Percentiles rank a stretch among this genome's conserved stretches.
phyloP scores from a whole-genome alignment of 768 basidiomycete species.

The Tremella yokohamensis region DNA sequence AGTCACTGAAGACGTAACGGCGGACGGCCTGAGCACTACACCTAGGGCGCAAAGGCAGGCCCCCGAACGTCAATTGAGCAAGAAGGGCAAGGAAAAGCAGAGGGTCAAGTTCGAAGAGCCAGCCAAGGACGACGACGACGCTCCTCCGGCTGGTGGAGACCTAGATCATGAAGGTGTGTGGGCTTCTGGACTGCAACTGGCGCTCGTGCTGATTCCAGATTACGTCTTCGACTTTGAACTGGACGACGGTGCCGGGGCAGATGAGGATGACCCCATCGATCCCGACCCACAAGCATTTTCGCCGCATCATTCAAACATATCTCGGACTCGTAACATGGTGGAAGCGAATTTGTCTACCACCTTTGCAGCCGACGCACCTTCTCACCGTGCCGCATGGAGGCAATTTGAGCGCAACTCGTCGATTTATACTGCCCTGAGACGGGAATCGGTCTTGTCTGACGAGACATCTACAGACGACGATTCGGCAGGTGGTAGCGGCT shows the following conservation, averaged over 20 bases:
- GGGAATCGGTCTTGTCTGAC: neutral
- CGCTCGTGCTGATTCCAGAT: slow-evolving; percentile 20
- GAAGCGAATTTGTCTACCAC: slow-evolving; percentile 45
- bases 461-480: too few relatives aligned
- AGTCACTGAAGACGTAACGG: slow-evolving; percentile 20
- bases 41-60: slow-evolving; percentile 23
- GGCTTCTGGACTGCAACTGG: neutral
- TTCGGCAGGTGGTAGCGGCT: neutral
- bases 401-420: slow-evolving; percentile 22
- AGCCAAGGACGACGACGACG: slow-evolving; percentile 10
- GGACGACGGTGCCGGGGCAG: slow-evolving; percentile 27
- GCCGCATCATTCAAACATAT: slow-evolving; percentile 2
- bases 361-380: slow-evolving; percentile 47
- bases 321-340: slow-evolving; percentile 31
- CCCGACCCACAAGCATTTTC: neutral
- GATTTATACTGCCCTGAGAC: slow-evolving; percentile 16
- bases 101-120: slow-evolving; percentile 49
- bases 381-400: slow-evolving; percentile 46
- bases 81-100: slow-evolving; percentile 27
- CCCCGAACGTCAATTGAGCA: slow-evolving; percentile 10
- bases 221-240: slow-evolving; percentile 51
- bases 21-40: slow-evolving; percentile 21
- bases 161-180: slow-evolving; percentile 34
- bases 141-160: slow-evolving; percentile 7
- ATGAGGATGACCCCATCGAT: neutral